Base-by-base conservation (phyloP, 148 eudicot genomes). In the Cornus suecica region DNA sequence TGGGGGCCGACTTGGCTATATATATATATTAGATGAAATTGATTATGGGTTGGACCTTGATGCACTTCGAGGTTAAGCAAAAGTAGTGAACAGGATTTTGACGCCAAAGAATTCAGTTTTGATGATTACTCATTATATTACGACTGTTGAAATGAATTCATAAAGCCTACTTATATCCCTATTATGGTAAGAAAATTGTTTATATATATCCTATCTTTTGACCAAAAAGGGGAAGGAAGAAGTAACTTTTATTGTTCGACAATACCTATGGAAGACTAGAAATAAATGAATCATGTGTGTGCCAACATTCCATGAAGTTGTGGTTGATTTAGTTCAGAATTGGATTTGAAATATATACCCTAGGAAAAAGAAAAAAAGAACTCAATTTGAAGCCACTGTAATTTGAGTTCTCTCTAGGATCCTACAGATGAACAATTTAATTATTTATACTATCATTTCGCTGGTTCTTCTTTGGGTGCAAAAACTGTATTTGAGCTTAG, bases 11-110 rank as follows among this genome's bases (percentile, higher is more conserved):
- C 61, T 85, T 93, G 84, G 97, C 93, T 52, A 91, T 95, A n/a
- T n/a, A n/a, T n/a, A n/a, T n/a, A n/a, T n/a, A 78, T 78, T 95
- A 77, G 99, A 95, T 77, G 99, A 95, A 80, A 95, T 95, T 54
- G 98, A 95, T 84, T 95, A 98, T 70, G 98, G 99, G 69, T 83
- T 95, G 79, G 99, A 95, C 76, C 97, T 95, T 72, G 99, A 95
- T 83, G 99, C 99, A 67, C 98, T 95, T 76, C 88, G 84, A 79
- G 99, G 93, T 84, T 97, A 93, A 66, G 92, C 99, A 71, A 86
- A 85, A 82, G 99, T 97, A 62, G 98, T 95, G 37, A 93, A 93
- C 80, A 90, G 78, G 37, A 88, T 95, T 71, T 80, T 88, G 81
- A 90, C 97, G 14, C 90, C 91, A 28, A 84, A 69, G 48, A 95